Percentiles rank a stretch among this genome's conserved stretches.
These are phyloP conservation scores for Schizosaccharomyces cryophilus DNA, from an alignment of 805 yeast genomes.

Conservation along the genomic window DNA sequence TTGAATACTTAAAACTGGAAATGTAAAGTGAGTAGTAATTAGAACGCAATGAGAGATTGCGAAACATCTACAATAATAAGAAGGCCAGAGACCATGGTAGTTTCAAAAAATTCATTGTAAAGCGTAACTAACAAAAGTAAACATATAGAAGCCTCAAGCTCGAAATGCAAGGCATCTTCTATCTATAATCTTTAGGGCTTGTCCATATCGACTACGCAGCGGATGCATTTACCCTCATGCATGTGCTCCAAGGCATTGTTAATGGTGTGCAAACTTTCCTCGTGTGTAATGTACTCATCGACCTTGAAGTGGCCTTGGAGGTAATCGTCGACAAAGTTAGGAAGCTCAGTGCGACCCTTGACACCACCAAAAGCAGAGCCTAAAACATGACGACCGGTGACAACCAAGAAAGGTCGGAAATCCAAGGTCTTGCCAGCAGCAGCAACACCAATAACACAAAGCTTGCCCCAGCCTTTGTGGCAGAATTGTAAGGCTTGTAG, in stretches of 20 bases:
- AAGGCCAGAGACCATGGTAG: too few relatives aligned
- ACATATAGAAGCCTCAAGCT: not conserved
- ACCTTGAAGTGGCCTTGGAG: constrained; percentile 60
- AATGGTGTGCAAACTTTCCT: constrained; percentile 51
- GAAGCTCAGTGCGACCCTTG: constrained; percentile 90
- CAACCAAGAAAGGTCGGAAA: constrained; percentile 95
- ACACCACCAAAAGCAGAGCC: constrained; percentile 99
- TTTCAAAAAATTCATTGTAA: not conserved
- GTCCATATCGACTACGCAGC: not conserved
- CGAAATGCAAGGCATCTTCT: not conserved
- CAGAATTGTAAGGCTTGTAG: constrained; percentile 88
- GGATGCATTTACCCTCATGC: not conserved
- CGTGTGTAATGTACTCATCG: constrained; percentile 86
- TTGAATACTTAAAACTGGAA: too few relatives aligned
- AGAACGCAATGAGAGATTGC: too few relatives aligned
- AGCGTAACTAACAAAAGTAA: not conserved
- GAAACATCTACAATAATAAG: too few relatives aligned
- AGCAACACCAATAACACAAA: constrained; percentile 90
- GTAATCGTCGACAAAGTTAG: constrained; percentile 69
- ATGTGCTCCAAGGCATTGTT: constrained; percentile 41
- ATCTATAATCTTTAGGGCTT: not conserved
- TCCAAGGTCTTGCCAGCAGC: constrained; percentile 93
- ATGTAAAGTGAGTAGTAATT: too few relatives aligned
- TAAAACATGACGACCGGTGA: constrained; percentile 95
- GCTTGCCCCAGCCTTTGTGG: constrained; percentile 98